phyloP scores from a whole-genome alignment of 441 rosid species.

The Corymbia citriodora region DNA sequence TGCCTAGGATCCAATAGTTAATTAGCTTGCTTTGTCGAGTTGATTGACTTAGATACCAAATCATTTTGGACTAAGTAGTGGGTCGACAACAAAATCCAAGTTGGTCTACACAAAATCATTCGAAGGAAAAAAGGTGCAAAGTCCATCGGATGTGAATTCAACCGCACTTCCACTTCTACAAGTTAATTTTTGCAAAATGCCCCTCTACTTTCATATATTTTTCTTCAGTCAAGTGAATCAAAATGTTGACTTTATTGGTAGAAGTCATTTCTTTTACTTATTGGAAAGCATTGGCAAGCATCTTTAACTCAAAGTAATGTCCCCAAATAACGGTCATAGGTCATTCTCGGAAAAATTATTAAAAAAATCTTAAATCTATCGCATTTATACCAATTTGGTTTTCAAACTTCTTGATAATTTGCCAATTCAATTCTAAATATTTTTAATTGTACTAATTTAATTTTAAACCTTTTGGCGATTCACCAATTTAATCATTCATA shows the following conservation, averaged over 20 bases:
- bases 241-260: background rate
- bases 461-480: background rate
- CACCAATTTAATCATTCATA: rapidly evolving
- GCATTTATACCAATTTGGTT: background rate
- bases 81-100: slow-evolving; percentile 16
- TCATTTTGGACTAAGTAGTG: slow-evolving; percentile 5
- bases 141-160: background rate
- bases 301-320: background rate
- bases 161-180: background rate
- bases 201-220: background rate
- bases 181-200: background rate
- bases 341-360: background rate
- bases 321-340: background rate
- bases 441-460: too few species aligned
- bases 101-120: slow-evolving; percentile 3
- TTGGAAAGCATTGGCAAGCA: background rate
- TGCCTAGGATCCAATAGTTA: background rate
- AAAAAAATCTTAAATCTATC: background rate
- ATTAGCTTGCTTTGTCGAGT: background rate
- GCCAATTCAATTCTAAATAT: too few species aligned
- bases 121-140: background rate
- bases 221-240: background rate
- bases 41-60: background rate
- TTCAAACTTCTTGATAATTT: background rate
- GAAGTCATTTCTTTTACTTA: background rate